These are phyloP conservation scores for Dillenia turbinata DNA, from an alignment of 164 flowering plant genomes.

Conservation along the genomic window DNA sequence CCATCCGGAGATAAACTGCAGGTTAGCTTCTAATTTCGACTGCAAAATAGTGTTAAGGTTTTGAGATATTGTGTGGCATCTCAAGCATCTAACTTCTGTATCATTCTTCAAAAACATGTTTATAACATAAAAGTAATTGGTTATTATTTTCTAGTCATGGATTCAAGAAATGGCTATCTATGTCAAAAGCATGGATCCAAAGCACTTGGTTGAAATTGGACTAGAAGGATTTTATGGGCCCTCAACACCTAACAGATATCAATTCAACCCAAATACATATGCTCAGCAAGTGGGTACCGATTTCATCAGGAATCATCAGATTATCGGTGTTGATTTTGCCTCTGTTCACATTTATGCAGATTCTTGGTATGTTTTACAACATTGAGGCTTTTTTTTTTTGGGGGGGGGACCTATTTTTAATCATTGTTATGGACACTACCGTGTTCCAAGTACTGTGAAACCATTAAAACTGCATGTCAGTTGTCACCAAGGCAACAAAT, in stretches of 20 bases:
- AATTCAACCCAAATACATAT: slow-evolving; percentile 66
- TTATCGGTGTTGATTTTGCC: slow-evolving; percentile 83
- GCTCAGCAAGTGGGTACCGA: slow-evolving; percentile 87
- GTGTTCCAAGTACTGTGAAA: too few relatives aligned
- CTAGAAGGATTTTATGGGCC: slow-evolving; percentile 91
- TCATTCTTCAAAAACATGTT: too few relatives aligned
- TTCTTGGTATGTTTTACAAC: slow-evolving; percentile 49
- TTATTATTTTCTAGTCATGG: slow-evolving; percentile 46
- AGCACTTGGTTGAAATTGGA: slow-evolving; percentile 78
- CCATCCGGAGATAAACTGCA: slow-evolving; percentile 18
- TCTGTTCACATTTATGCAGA: slow-evolving; percentile 85
- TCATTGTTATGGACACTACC: too few relatives aligned
- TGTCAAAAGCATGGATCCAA: slow-evolving; percentile 72
- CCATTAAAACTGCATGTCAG: too few relatives aligned
- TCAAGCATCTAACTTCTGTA: too few relatives aligned
- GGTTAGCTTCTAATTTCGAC: neutral
- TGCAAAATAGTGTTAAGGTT: too few relatives aligned
- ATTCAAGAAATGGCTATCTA: slow-evolving; percentile 78
- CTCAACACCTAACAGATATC: slow-evolving; percentile 58
- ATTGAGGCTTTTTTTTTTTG: neutral
- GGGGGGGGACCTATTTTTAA: too few relatives aligned
- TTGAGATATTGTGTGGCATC: too few relatives aligned
- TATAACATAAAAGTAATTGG: neutral
- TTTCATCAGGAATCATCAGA: slow-evolving; percentile 75
- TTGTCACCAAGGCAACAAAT: too few relatives aligned